phyloP scores from a whole-genome alignment of 1,284 basidiomycete species.

The Vanrija humicola region DNA sequence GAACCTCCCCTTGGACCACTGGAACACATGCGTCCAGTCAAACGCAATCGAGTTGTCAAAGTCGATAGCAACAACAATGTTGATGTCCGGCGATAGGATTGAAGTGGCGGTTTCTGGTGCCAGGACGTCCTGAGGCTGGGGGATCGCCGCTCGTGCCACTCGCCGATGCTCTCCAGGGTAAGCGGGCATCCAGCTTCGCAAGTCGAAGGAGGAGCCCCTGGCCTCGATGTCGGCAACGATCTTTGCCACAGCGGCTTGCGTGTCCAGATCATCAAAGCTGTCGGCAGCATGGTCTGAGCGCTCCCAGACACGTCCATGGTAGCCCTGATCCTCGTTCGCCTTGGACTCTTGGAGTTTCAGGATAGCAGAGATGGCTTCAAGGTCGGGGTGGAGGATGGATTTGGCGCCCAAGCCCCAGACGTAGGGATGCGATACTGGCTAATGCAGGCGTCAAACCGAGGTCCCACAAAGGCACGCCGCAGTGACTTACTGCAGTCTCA shows the following conservation, averaged over 20 bases:
- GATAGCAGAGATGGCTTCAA: slow-evolving; percentile 15
- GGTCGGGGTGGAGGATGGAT: slow-evolving; percentile 19
- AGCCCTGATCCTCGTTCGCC: neutral
- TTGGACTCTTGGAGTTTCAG: slow-evolving; percentile 6
- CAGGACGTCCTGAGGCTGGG: neutral
- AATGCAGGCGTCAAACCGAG: neutral
- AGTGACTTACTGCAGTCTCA: slow-evolving; percentile 30
- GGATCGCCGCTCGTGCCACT: neutral
- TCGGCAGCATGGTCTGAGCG: neutral
- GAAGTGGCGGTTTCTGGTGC: slow-evolving; percentile 16
- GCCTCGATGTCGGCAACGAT: neutral
- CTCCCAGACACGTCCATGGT: slow-evolving; percentile 14
- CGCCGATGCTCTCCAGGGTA: neutral
- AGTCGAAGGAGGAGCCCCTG: neutral
- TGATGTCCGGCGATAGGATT: slow-evolving; percentile 30
- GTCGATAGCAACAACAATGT: slow-evolving; percentile 29
- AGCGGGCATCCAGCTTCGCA: neutral
- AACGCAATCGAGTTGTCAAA: slow-evolving; percentile 26
- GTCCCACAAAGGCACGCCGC: neutral
- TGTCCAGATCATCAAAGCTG: neutral
- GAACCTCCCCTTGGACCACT: slow-evolving; percentile 1
- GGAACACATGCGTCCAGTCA: slow-evolving; percentile 1
- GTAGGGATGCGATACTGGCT: slow-evolving; percentile 37
- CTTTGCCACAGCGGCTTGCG: neutral
- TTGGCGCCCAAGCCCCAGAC: slow-evolving; percentile 29